These are phyloP conservation scores for Rozella allomycis DNA, from an alignment of 371 early-diverging fungal species.

Conservation along the genomic window DNA sequence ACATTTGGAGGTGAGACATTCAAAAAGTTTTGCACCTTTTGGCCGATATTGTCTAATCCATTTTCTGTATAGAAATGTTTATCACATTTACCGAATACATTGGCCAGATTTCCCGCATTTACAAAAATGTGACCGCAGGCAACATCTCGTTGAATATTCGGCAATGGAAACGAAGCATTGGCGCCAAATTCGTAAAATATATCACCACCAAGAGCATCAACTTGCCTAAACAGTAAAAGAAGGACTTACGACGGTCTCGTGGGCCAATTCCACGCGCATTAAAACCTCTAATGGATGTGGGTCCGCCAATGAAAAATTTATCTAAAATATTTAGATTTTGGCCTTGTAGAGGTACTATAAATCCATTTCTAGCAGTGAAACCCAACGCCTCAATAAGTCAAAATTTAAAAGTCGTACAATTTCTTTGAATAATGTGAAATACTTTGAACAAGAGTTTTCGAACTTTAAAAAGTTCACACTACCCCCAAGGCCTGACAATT, in stretches of 20 bases:
- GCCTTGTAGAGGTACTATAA: background rate
- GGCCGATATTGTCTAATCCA: too few species aligned
- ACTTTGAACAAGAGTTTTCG: constrained; percentile 40
- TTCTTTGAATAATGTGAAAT: constrained; percentile 16
- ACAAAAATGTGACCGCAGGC: too few species aligned
- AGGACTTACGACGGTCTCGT: constrained; percentile 37
- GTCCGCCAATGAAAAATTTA: constrained; percentile 69
- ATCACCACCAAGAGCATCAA: constrained; percentile 68
- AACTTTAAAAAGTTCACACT: constrained; percentile 47
- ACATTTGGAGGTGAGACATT: too few species aligned
- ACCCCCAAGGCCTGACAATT: constrained; percentile 65
- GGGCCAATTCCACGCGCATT: constrained; percentile 66
- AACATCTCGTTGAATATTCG: too few species aligned
- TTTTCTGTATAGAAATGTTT: too few species aligned
- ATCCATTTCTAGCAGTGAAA: constrained; percentile 7
- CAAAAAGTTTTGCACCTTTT: too few species aligned
- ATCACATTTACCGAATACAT: too few species aligned
- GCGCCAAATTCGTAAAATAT: too few species aligned
- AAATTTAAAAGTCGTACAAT: constrained; percentile 19
- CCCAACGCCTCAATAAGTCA: background rate
- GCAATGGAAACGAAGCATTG: too few species aligned
- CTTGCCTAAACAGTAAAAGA: background rate
- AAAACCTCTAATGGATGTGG: constrained; percentile 68
- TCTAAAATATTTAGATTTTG: constrained; percentile 22
- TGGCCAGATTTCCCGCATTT: too few species aligned